Base-by-base conservation (phyloP, 331 rosid species). In the Spiraea crenata region DNA sequence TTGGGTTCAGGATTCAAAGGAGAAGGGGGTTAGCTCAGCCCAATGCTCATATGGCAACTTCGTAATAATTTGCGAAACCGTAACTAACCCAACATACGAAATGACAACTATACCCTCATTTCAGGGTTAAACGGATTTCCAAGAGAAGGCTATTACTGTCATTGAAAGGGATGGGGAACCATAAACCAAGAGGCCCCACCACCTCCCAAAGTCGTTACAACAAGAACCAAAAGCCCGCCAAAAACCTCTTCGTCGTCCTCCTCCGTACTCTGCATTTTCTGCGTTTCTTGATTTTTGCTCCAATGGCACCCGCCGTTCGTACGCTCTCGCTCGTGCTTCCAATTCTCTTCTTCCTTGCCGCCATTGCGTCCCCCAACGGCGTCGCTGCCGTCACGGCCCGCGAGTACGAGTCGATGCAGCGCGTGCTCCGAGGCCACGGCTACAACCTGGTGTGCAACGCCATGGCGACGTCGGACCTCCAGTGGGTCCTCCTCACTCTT, bases 361-460 rank as follows among this genome's bases (percentile, higher is more conserved):
- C 39, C 5, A 37, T 55, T 19, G 7, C 57, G 20, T 12, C 70
- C 54, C 15, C 35, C 35, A 0, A 61, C 60, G 66, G 67, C 52
- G 75, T 71, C 2, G 42, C 5, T 1, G 47, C 79, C 77, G 55
- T 85, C 56, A 80, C 87, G 0, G 11, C 34, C 62, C 14, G 77
- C 9, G 92, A 89, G 55, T 76, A 79, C 10, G 86, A 85, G 7
- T 72, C 85, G 38, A 87, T 87, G 90, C 79, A 83, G 7, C 51
- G 63, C 66, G 76, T 70, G 37, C 77, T 89, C 71, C 65, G 96
- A 31, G 70, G 62, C 17, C 69, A 80, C 19, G 90, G 96, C 5
- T 89, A 83, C 87, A 51, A 72, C 51, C 92, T 89, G 67, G 73
- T 89, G 81, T 82, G 87, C 85, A 87, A 89, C 75, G 89, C 96